phyloP scores from a whole-genome alignment of 345 rosid species.

The Brassica incana region DNA sequence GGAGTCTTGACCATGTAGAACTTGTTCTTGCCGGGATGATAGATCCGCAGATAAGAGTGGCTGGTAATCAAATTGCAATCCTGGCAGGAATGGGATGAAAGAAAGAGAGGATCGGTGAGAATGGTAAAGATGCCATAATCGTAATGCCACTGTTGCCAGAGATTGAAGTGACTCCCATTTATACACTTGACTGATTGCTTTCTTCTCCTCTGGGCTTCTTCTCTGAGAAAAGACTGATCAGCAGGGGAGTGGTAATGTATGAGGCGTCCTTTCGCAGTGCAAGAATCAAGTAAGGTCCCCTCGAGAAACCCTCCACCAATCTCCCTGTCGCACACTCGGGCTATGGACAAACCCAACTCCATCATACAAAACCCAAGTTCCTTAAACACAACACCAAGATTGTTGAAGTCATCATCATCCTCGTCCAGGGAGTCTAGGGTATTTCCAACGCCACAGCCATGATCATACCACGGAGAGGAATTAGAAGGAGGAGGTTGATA shows the following conservation, averaged over 20 bases:
- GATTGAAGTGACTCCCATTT: constrained; percentile 33
- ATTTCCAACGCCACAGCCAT: constrained; percentile 9
- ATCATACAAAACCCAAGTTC: constrained; percentile 78
- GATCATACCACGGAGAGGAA: constrained; percentile 25
- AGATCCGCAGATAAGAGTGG: constrained; percentile 57
- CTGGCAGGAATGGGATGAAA: constrained; percentile 29
- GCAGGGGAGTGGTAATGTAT: constrained; percentile 79
- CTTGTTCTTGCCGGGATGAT: constrained; percentile 55
- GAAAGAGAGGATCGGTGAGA: constrained; percentile 83
- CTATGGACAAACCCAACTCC: constrained; percentile 67
- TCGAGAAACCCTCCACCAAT: constrained; percentile 74
- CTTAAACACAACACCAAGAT: constrained; percentile 57
- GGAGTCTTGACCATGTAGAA: constrained; percentile 68
- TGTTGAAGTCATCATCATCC: constrained; percentile 41
- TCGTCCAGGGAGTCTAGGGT: constrained; percentile 24
- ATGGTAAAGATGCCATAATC: constrained; percentile 90
- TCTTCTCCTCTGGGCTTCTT: constrained; percentile 37
- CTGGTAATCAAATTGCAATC: constrained; percentile 50
- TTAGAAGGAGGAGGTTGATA: constrained; percentile 36
- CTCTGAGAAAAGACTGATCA: constrained; percentile 47
- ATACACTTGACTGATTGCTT: constrained; percentile 30
- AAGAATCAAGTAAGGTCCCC: constrained; percentile 66
- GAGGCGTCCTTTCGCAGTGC: constrained; percentile 79
- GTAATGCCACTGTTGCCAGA: constrained; percentile 98
- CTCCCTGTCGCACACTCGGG: constrained; percentile 69